These are phyloP conservation scores for Albatrellus sp. DNA, from an alignment of 1,284 basidiomycete species.

Conservation along the genomic window DNA sequence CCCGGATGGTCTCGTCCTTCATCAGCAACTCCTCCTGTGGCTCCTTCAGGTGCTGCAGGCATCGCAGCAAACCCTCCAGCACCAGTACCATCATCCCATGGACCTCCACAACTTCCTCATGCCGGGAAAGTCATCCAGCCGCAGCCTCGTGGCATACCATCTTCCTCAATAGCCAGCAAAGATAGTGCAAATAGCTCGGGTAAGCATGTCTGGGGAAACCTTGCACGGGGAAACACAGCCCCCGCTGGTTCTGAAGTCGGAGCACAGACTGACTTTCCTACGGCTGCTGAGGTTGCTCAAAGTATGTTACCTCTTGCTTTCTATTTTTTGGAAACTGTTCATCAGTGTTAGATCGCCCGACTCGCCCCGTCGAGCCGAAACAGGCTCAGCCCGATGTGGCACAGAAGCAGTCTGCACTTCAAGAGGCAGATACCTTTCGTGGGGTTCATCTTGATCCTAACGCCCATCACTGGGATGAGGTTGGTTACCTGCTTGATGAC, in stretches of 20 bases:
- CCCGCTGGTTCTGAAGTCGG: slow-evolving; percentile 26
- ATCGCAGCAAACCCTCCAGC: slow-evolving; percentile 17
- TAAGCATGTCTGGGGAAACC: slow-evolving; percentile 55
- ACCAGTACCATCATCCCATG: slow-evolving; percentile 17
- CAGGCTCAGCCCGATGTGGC: slow-evolving; percentile 25
- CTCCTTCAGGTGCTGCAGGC: slow-evolving; percentile 25
- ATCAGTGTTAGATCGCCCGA: slow-evolving; percentile 12
- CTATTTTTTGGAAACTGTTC: neutral
- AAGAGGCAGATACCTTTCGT: slow-evolving; percentile 81
- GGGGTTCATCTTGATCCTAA: slow-evolving; percentile 87
- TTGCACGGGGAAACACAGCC: slow-evolving; percentile 25
- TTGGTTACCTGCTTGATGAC: slow-evolving; percentile 26
- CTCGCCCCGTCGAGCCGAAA: slow-evolving; percentile 19
- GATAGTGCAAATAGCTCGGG: slow-evolving; percentile 20
- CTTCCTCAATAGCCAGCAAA: slow-evolving; percentile 23
- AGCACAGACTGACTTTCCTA: slow-evolving; percentile 67
- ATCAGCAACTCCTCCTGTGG: slow-evolving; percentile 49
- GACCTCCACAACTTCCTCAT: slow-evolving; percentile 38
- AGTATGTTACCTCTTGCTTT: slow-evolving; percentile 2
- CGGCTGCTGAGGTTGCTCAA: slow-evolving; percentile 74
- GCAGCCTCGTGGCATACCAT: slow-evolving; percentile 33
- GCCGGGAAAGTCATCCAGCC: slow-evolving; percentile 58
- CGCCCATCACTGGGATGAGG: slow-evolving; percentile 93
- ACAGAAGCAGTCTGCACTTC: slow-evolving; percentile 45
- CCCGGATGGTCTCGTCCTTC: slow-evolving; percentile 70